Evolutionary conservation across 495 filamentous ascomycete genomes (phyloP), one percentile per base, ranked within the genome.

Genomic region (Aspergillus sclerotioniger): DNA sequence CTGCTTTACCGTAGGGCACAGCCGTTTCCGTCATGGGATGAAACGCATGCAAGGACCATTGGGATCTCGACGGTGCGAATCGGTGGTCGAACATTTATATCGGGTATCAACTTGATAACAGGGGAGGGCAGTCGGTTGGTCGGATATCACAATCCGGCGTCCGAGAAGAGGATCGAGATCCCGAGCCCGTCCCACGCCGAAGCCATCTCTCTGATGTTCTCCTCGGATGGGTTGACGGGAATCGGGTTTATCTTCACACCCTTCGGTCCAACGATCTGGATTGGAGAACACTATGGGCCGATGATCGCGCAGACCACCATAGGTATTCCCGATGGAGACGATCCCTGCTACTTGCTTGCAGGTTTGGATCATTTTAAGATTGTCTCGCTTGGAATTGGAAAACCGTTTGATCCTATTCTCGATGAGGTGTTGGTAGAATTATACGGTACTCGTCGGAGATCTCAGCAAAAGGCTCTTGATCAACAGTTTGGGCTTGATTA

Each of bases 361-460:
- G 54, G 45, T 3, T 50, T 64, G 16, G 62, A 64, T 56, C 49
- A 33, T 3, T 54, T 63, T 17, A 60, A 60, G 37, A 58, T 64
- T 5, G 57, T 64, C 47, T 58, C 48, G 25, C 54, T 64, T 15
- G 54, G 37, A 7, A 12, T 60, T 6, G 53, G 53, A 12, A 12
- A 35, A 47, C 57, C 58, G 56, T 41, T 39, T 6, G 50, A 45
- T 10, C 37, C 48, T 21, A n/a, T n/a, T n/a, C n/a, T n/a, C n/a
- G n/a, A n/a, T n/a, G n/a, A n/a, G n/a, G n/a, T n/a, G n/a, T n/a
- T n/a, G n/a, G n/a, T n/a, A n/a, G n/a, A n/a, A n/a, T n/a, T n/a
- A n/a, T n/a, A n/a, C n/a, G n/a, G n/a, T n/a, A n/a, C n/a, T n/a
- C n/a, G n/a, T n/a, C n/a, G n/a, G n/a, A n/a, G n/a, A n/a, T n/a